Evolutionary conservation across 2,329 filamentous ascomycete species (phyloP).

Genomic region (Rutstroemia sp.): DNA sequence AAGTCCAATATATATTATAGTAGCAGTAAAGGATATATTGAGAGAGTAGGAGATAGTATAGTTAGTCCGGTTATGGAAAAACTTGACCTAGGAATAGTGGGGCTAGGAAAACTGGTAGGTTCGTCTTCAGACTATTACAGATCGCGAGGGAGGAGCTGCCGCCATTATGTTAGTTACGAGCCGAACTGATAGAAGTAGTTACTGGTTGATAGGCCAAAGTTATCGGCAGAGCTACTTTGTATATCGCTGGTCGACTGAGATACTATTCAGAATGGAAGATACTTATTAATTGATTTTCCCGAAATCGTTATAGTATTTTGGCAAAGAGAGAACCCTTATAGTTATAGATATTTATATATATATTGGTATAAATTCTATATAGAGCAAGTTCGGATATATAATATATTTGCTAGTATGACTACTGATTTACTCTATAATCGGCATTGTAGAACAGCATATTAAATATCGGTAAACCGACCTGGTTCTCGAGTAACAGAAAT

Average conservation of each 20-base stretch:
- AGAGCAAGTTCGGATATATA: constrained; percentile 54
- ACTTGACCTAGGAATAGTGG: neutral
- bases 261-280: neutral
- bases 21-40: neutral
- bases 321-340: constrained; percentile 32
- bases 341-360: constrained; percentile 44
- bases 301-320: too few relatives aligned
- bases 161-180: constrained; percentile 50
- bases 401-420: constrained; percentile 48
- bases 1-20: constrained; percentile 13
- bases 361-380: constrained; percentile 42
- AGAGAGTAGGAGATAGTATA: neutral
- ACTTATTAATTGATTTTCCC: constrained; percentile 6
- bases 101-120: constrained; percentile 35
- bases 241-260: constrained; percentile 12
- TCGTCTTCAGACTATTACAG: constrained; percentile 52
- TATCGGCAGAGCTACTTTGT: constrained; percentile 12
- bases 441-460: constrained; percentile 39
- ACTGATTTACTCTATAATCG: constrained; percentile 41
- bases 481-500: constrained; percentile 43
- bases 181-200: constrained; percentile 43
- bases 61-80: constrained; percentile 14
- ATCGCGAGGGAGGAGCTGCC: constrained; percentile 43
- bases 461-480: constrained; percentile 49
- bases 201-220: constrained; percentile 22